These are phyloP conservation scores for Vinca major DNA, from an alignment of 305 asterid genomes.

Conservation along the genomic window DNA sequence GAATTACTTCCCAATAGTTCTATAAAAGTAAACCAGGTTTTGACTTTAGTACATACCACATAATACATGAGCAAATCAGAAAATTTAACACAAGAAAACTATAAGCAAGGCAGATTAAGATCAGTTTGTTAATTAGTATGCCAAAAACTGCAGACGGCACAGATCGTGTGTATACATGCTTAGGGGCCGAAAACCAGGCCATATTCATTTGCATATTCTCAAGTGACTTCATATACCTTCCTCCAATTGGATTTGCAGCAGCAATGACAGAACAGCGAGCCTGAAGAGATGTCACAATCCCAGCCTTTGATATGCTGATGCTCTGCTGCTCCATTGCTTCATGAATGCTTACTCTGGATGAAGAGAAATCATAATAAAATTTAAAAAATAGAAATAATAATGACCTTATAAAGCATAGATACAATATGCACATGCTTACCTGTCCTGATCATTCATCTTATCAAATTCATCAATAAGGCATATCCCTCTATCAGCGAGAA, in stretches of 20 bases:
- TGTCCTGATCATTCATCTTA: constrained; percentile 96
- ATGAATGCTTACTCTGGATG: constrained; percentile 90
- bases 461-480: constrained; percentile 96
- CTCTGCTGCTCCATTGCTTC: constrained; percentile 99
- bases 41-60: not conserved
- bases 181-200: not conserved
- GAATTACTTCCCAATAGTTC: not conserved
- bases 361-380: constrained; percentile 16
- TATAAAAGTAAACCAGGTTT: not conserved
- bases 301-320: constrained; percentile 96
- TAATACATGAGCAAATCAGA: not conserved
- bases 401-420: constrained; percentile 4
- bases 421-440: constrained; percentile 32
- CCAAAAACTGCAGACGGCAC: not conserved
- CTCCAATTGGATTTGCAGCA: constrained; percentile 93
- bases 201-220: constrained; percentile 59
- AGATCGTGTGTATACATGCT: not conserved
- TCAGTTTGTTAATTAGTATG: not conserved
- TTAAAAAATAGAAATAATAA: not conserved
- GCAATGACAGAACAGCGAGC: constrained; percentile 97
- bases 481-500: constrained; percentile 96
- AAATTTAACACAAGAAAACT: not conserved
- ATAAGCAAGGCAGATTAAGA: not conserved
- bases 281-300: constrained; percentile 91
- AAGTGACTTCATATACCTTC: constrained; percentile 57